Base-by-base conservation (phyloP, 768 basidiomycete species). In the Ramaria rubella region DNA sequence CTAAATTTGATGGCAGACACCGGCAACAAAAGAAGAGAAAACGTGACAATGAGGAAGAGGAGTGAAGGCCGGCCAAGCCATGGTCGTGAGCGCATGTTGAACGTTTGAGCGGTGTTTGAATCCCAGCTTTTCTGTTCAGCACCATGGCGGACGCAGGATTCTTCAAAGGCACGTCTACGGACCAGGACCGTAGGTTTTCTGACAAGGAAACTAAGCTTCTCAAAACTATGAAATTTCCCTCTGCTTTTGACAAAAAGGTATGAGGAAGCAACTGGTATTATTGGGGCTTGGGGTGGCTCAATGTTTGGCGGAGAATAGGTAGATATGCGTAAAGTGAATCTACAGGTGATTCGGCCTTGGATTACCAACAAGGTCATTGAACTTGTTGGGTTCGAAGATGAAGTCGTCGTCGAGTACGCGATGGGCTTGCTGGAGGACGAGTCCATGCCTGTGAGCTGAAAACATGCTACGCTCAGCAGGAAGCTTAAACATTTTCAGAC, bases 321-420 rank as follows among this genome's bases (percentile, higher is more conserved):
- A 44, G 94, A 97, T 68, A 87, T 94, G 81, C 82, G 90, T 33
- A 94, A 97, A 77, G 93, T 98, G 59, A 96, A 97, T 69, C 64
- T 97, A 59, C 76, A 80, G 17, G 93, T 98, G 63, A 89, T 99
- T 66, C 78, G 90, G 58, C 91, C 93, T 2, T 99, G 96, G 96
- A 85, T 97, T 59, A 88, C 90, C 14, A 93, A 92, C 77, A 89
- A 90, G 70, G 86, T 96, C 56, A 81, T 87, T 3, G 90, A 94
- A 57, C 79, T 96, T 21, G 82, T 94, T 42, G 92, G 94, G 2
- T 83, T 98, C 34, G 96, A 99, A 65, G 96, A 99, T 70, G 96
- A 99, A 68, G 86, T 99, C 42, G 86, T 98, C 40, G 85, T 97
- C 27, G 95, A 97, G 67, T 98, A 96, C 66, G 92, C 93, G 17